A percentile compares a stretch with the other conserved stretches of the same genome.
Evolutionary conservation across 192 early-diverging fungal genomes (phyloP).

Genomic region (Entomortierella beljakovae): DNA sequence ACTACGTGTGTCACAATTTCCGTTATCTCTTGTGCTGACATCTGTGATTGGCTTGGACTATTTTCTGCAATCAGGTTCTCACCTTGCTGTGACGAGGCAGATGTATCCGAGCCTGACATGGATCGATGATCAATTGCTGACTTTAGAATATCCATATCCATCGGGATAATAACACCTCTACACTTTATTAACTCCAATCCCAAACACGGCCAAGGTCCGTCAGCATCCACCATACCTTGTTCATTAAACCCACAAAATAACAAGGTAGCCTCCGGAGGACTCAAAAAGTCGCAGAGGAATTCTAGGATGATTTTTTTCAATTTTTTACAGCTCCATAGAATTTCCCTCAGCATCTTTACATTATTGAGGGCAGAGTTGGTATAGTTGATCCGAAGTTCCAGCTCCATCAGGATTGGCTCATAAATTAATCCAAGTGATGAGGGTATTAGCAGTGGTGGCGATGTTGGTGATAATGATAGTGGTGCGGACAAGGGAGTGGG

Average conservation of each 20-base stretch:
- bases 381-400: neutral
- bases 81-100: no score
- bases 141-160: neutral
- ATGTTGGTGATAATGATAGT: neutral
- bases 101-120: neutral
- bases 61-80: no score
- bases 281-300: neutral
- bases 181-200: neutral
- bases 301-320: neutral
- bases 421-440: neutral
- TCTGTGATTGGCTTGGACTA: no score
- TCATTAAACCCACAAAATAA: conserved; percentile 1
- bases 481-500: neutral
- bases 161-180: neutral
- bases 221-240: neutral
- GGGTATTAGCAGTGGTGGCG: neutral
- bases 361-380: neutral
- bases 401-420: neutral
- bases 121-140: neutral
- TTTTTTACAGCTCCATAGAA: neutral
- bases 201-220: neutral
- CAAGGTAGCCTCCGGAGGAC: neutral
- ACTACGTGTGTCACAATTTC: no score
- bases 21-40: no score
- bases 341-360: neutral